A percentile compares a stretch with the other conserved stretches of the same genome.
Evolutionary conservation across 2,329 filamentous ascomycete genomes (phyloP).

Genomic region (Xylariaceae sp.): DNA sequence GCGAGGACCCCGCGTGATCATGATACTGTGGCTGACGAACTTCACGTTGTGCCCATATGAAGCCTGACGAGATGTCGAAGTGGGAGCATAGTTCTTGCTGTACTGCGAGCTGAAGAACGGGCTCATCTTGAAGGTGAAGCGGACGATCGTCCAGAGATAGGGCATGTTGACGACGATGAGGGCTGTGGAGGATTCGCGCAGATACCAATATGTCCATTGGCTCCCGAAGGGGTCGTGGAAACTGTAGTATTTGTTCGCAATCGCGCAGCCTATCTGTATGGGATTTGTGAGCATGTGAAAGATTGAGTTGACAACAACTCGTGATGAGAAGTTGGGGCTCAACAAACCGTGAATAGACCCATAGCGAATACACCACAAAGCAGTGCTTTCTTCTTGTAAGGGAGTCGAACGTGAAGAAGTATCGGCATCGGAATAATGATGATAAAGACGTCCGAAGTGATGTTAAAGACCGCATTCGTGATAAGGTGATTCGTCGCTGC

Average conservation of each 20-base stretch:
- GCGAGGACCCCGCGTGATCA: slow-evolving; percentile 10
- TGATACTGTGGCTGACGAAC: slow-evolving; percentile 12
- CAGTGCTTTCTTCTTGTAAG: slow-evolving; percentile 47
- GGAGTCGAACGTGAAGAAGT: slow-evolving; percentile 45
- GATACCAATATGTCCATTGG: slow-evolving; percentile 42
- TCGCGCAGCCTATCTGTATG: slow-evolving; percentile 43
- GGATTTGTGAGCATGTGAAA: not conserved
- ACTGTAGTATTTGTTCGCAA: slow-evolving; percentile 45
- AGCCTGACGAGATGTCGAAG: not conserved
- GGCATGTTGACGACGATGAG: slow-evolving; percentile 42
- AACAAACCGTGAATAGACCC: slow-evolving; percentile 43
- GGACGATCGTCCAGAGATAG: slow-evolving; percentile 40
- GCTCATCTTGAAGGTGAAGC: slow-evolving; percentile 34
- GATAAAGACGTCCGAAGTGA: slow-evolving; percentile 56
- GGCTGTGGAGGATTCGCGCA: slow-evolving; percentile 43
- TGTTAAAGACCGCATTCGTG: slow-evolving; percentile 54
- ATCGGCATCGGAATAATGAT: slow-evolving; percentile 52
- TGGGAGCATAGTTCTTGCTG: not conserved
- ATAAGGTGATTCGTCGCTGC: slow-evolving; percentile 53
- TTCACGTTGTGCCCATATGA: slow-evolving; percentile 17
- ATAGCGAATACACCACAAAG: slow-evolving; percentile 44
- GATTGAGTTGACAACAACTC: not conserved
- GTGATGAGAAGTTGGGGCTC: no score
- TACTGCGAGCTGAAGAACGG: slow-evolving; percentile 31
- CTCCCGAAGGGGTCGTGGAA: slow-evolving; percentile 36